Evolutionary conservation across 1,284 basidiomycete species (phyloP), one percentile per base, ranked within the genome.

Genomic region (Thecaphora thlaspeos): DNA sequence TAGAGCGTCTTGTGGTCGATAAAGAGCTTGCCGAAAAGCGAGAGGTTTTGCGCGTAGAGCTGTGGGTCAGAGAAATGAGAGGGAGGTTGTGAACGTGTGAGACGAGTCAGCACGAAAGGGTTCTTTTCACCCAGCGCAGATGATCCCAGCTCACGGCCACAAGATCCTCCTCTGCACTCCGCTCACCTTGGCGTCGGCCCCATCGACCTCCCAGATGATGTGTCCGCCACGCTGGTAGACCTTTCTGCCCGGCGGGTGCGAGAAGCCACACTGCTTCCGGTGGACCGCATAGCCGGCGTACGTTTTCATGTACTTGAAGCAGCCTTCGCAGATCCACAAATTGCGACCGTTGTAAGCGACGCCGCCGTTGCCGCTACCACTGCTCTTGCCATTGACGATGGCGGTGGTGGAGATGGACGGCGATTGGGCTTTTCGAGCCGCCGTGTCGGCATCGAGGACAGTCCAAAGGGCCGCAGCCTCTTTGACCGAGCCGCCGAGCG

Each of bases 1-100:
- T 91, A 97, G 30, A 97, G 82, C 1, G 93, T 95, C 82, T 98
- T 98, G 73, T 94, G 89, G 73, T 97, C 94, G 73, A 98, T 96
- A 79, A 98, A 98, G n/a, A 97, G 82, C 78, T 98, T 98, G 39
- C 93, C 94, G 72, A 97, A 97, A 3, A 98, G 82, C 28, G 91
- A 89, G 24, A 98, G 81, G 73, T 94, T 94, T 79, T 97, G 94
- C 77, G 91, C 95, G 75, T 94, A 98, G 11, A 96, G 83, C 90
- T 94, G 73, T 4, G 54, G 32, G 15, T 14, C 11, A 34, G 7
- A 34, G 26, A 28, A 5, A 28, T 11, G 26, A 11, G 7, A 5
- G 11, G 26, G 26, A 28, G 5, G 26, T 5, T 28, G 26, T 28
- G 26, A n/a, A n/a, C n/a, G n/a, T n/a, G n/a, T n/a, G 26, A 7